phyloP scores from a whole-genome alignment of 75 land plant species.

The Ceratopteris richardii region DNA sequence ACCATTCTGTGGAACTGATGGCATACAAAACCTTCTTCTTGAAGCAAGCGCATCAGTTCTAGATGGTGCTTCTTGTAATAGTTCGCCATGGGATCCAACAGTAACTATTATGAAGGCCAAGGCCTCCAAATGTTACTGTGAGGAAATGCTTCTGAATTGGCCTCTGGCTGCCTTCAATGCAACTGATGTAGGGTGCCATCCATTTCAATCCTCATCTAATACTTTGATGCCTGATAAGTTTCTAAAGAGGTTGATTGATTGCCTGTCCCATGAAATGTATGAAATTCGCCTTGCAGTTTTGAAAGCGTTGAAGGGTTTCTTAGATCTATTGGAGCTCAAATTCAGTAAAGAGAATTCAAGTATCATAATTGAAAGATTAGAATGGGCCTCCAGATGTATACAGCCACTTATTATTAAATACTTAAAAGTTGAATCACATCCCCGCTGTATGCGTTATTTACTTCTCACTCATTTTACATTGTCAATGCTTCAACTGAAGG shows the following conservation, averaged over 20 bases:
- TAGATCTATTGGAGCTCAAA: conserved; percentile 20
- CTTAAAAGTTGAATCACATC: conserved; percentile 48
- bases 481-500: conserved; percentile 28
- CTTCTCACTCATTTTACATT: conserved; percentile 62
- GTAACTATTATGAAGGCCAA: conserved; percentile 32
- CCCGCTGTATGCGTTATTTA: conserved; percentile 58
- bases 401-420: conserved; percentile 43
- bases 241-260: conserved; percentile 18
- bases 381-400: conserved; percentile 36
- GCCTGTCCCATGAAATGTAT: conserved; percentile 53
- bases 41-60: conserved; percentile 51
- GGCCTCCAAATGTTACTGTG: conserved; percentile 56
- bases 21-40: conserved; percentile 30
- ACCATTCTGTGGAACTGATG: conserved; percentile 6
- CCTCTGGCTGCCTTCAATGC: no score
- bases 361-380: conserved; percentile 9
- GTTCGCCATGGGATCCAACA: conserved; percentile 48
- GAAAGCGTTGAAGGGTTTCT: conserved; percentile 50
- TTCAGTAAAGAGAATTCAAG: not conserved
- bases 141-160: not conserved
- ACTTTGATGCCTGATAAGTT: conserved; percentile 2
- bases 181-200: no score
- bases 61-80: conserved; percentile 8
- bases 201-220: no score
- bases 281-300: conserved; percentile 81